Conservation (phyloP, 805 yeast species). For the Spathaspora passalidarum region DNA sequence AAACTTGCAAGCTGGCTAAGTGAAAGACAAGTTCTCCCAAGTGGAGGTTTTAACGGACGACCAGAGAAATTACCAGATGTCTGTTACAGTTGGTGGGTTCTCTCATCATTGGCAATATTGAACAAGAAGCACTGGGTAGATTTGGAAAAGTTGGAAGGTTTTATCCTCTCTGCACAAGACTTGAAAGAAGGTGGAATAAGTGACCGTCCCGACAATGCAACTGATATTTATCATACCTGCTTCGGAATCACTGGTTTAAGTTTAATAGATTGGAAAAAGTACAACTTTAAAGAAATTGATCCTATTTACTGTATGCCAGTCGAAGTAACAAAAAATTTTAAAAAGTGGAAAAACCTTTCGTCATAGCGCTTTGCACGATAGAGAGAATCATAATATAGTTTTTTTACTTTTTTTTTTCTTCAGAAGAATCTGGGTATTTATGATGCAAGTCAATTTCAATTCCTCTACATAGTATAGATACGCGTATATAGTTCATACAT, state of each 20-base stretch:
- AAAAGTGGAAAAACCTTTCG: slow-evolving; percentile 38
- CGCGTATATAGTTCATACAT: background rate
- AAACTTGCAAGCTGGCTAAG: slow-evolving; percentile 80
- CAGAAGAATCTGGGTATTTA: too few relatives aligned
- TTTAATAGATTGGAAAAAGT: slow-evolving; percentile 57
- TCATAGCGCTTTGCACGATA: background rate
- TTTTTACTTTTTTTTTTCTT: too few relatives aligned
- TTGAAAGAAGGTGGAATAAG: slow-evolving; percentile 80
- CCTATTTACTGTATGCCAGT: slow-evolving; percentile 86
- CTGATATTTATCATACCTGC: slow-evolving; percentile 88
- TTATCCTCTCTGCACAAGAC: slow-evolving; percentile 80
- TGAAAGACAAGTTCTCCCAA: slow-evolving; percentile 74
- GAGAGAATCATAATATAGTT: background rate
- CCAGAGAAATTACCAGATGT: slow-evolving; percentile 96
- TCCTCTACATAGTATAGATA: too few relatives aligned
- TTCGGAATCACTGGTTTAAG: slow-evolving; percentile 90
- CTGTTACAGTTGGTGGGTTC: slow-evolving; percentile 98
- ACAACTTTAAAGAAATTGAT: slow-evolving; percentile 59
- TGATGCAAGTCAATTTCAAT: too few relatives aligned
- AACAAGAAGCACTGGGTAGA: slow-evolving; percentile 77
- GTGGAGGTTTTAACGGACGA: slow-evolving; percentile 94
- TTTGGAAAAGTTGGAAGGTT: slow-evolving; percentile 52
- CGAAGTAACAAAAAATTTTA: slow-evolving; percentile 33
- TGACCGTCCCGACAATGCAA: slow-evolving; percentile 87
- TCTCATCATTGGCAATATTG: slow-evolving; percentile 69